A percentile compares a stretch with the other conserved stretches of the same genome.
Evolutionary conservation across 2,329 filamentous ascomycete species (phyloP).

Genomic region (Fusarium concolor): DNA sequence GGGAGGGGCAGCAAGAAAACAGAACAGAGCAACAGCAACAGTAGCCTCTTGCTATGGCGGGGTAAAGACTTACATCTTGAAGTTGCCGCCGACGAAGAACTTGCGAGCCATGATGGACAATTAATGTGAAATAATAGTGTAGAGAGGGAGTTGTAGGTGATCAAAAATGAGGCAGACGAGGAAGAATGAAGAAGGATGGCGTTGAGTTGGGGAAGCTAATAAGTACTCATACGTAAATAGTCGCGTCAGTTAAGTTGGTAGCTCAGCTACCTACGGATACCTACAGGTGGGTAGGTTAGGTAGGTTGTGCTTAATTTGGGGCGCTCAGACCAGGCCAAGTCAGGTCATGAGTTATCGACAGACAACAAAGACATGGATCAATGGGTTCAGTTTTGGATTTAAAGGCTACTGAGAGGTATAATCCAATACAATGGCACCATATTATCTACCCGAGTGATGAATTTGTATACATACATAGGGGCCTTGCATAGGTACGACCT

Average conservation of each 20-base stretch:
- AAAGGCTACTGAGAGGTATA: not conserved
- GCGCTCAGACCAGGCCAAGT: constrained; percentile 36
- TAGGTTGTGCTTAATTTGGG: constrained; percentile 25
- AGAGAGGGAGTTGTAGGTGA: constrained; percentile 3
- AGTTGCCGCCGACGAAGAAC: constrained; percentile 99
- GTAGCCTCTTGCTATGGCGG: constrained; percentile 36
- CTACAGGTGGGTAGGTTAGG: constrained; percentile 5
- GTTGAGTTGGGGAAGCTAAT: constrained; percentile 23
- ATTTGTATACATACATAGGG: not conserved
- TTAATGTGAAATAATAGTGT: constrained; percentile 23
- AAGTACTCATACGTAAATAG: constrained; percentile 32
- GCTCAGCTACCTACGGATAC: constrained; percentile 12
- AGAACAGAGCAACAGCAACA: constrained; percentile 20
- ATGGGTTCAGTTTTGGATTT: constrained; percentile 5
- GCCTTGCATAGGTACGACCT: not conserved
- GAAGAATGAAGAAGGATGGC: constrained; percentile 11
- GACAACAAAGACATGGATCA: constrained; percentile 24
- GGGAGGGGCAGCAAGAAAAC: constrained; percentile 24
- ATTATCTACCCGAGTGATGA: not conserved
- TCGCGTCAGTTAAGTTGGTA: constrained; percentile 13
- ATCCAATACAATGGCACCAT: not conserved
- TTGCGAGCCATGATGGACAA: constrained; percentile 84
- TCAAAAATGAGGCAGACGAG: constrained; percentile 15
- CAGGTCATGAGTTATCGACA: constrained; percentile 41
- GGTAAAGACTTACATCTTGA: constrained; percentile 85